A percentile compares a stretch with the other conserved stretches of the same genome.
Evolutionary conservation across 768 basidiomycete genomes (phyloP).

Genomic region (Trametes maxima): DNA sequence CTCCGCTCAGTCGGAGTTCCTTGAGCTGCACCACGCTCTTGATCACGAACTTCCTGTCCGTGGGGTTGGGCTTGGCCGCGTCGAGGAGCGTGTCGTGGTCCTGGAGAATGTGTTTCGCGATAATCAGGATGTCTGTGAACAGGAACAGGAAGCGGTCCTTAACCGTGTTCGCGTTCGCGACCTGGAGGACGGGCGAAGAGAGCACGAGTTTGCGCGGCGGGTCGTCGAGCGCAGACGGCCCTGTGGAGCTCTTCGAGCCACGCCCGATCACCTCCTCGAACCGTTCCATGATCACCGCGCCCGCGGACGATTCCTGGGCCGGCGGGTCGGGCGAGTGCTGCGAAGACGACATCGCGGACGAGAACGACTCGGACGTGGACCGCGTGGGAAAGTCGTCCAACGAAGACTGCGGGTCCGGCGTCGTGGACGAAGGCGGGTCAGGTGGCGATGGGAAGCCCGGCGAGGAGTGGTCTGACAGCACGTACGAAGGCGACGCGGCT

Average conservation of each 20-base stretch:
- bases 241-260: slow-evolving; percentile 56
- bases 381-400: slow-evolving; percentile 69
- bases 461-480: slow-evolving; percentile 23
- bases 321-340: slow-evolving; percentile 54
- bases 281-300: slow-evolving; percentile 61
- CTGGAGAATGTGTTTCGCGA: slow-evolving; percentile 85
- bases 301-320: slow-evolving; percentile 42
- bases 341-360: slow-evolving; percentile 61
- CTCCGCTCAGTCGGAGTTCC: slow-evolving; percentile 67
- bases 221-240: slow-evolving; percentile 73
- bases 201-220: slow-evolving; percentile 86
- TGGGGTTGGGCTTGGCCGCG: slow-evolving; percentile 51
- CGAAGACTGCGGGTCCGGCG: slow-evolving; percentile 80
- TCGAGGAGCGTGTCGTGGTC: slow-evolving; percentile 68
- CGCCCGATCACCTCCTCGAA: slow-evolving; percentile 71
- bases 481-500: slow-evolving; percentile 22
- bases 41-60: slow-evolving; percentile 81
- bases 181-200: slow-evolving; percentile 87
- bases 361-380: slow-evolving; percentile 73
- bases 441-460: slow-evolving; percentile 39
- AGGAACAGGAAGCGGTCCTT: slow-evolving; percentile 96
- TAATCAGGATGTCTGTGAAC: slow-evolving; percentile 93
- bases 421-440: slow-evolving; percentile 62
- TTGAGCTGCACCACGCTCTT: slow-evolving; percentile 86
- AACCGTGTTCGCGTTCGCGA: slow-evolving; percentile 90